phyloP scores from a whole-genome alignment of 345 rosid species.

The Atalantia buxifolia region DNA sequence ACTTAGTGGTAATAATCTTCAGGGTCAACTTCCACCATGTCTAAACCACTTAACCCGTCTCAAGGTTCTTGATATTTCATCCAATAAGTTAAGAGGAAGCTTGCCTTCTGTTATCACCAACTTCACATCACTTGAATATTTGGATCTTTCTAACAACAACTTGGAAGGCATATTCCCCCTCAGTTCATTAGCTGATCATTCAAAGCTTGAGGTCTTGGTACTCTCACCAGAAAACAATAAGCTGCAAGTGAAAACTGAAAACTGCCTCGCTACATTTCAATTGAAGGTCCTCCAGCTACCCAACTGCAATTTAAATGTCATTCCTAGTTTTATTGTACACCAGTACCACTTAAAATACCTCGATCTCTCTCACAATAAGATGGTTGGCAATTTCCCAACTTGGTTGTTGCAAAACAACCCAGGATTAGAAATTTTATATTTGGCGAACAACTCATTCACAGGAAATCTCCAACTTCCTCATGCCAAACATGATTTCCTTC shows the following conservation, averaged over 20 bases:
- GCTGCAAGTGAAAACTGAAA: neutral
- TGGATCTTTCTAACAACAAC: neutral
- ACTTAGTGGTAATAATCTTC: rapidly evolving
- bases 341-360: too few species aligned
- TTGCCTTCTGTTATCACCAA: neutral
- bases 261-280: slow-evolving; percentile 8
- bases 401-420: neutral
- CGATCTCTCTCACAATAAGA: too few species aligned
- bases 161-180: neutral
- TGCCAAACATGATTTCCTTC: neutral
- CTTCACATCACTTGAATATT: neutral
- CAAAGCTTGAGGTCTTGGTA: neutral
- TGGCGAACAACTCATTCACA: neutral
- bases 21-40: neutral
- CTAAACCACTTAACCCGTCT: slow-evolving; percentile 14
- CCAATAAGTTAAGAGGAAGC: neutral
- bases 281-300: neutral
- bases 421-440: neutral
- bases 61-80: neutral
- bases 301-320: neutral
- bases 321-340: neutral
- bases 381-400: neutral
- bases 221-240: neutral
- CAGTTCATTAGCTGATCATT: neutral
- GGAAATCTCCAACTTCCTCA: neutral